Base-by-base conservation (phyloP, 2,329 filamentous ascomycete genomes). In the Clarireedia sp. region DNA sequence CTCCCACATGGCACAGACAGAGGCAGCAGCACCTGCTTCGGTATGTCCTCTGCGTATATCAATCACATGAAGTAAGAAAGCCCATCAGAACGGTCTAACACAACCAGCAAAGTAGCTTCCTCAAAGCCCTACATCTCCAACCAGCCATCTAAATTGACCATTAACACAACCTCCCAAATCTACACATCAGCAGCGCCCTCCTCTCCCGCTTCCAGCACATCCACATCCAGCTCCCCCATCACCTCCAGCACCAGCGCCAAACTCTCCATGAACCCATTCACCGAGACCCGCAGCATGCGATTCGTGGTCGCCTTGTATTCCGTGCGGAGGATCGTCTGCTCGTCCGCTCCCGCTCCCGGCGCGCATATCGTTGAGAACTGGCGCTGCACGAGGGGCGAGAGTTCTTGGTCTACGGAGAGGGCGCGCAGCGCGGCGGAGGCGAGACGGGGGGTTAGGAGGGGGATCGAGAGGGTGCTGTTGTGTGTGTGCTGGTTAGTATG, bases 201-300 rank as follows among this genome's bases (percentile, higher is more conserved):
- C 17, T 61, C 59, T 14, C 24, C 60, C 36, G 5, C 19, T 26
- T 78, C 80, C 40, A 96, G 69, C 2, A 94, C 86, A 73, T 96
- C 91, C 24, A 85, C 81, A 71, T 97, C 92, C 64, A 97, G 72
- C 69, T 95, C 87, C 70, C 89, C 84, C 87, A 96, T 96, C 16
- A 95, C 87, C 54, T 90, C 88, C 43, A 96, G 71, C 1, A 96
- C 86, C 5, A 96, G 82, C 51, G 83, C 82, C 55, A 96, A 71
- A 63, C 87, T 95, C 66, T 97, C 92, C 78, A 97, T 90, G 71
- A 96, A 96, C 9, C 90, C 90, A 73, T 97, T 97, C 55, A 96
- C 91, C 3, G 92, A 89, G 2, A 99, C 94, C 45, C 94, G 85
- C 56, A 99, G 78, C 92, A 97, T 97, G 63, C 94, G 86, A 69